Conservation (phyloP, 2,329 filamentous ascomycete species). For the Diaporthe australafricana region DNA sequence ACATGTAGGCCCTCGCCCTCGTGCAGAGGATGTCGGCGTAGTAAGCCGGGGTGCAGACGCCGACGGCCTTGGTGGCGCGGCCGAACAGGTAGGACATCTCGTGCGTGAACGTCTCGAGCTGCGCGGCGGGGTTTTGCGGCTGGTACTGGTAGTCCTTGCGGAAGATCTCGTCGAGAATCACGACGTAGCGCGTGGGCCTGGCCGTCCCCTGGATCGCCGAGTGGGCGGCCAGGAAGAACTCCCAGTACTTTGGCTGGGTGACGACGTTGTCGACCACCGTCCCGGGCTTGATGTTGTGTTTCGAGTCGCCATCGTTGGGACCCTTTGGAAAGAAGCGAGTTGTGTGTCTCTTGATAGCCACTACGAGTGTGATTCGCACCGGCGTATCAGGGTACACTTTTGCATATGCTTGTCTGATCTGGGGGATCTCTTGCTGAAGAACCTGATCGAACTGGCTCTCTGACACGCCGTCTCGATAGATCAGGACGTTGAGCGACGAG, state of each 20-base stretch:
- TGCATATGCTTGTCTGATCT: constrained; percentile 73
- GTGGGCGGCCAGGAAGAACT: constrained; percentile 89
- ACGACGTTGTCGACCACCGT: constrained; percentile 89
- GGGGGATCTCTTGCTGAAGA: constrained; percentile 74
- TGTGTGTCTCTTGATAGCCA: constrained; percentile 91
- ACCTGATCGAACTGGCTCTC: constrained; percentile 84
- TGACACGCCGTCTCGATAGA: constrained; percentile 91
- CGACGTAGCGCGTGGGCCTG: constrained; percentile 86
- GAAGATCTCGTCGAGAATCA: constrained; percentile 78
- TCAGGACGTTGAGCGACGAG: constrained; percentile 79
- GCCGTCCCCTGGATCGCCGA: constrained; percentile 85
- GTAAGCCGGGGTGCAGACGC: constrained; percentile 88
- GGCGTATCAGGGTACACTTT: constrained; percentile 42
- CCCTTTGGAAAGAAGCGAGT: constrained; percentile 77
- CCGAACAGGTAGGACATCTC: constrained; percentile 87
- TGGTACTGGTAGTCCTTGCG: constrained; percentile 49
- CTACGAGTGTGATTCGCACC: constrained; percentile 77
- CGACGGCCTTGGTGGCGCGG: constrained; percentile 88
- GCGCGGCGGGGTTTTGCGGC: constrained; percentile 62
- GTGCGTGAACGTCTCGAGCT: constrained; percentile 79
- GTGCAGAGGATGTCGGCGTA: constrained; percentile 90
- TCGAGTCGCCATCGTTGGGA: constrained; percentile 41
- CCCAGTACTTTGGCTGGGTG: constrained; percentile 80
- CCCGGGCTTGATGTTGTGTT: constrained; percentile 76
- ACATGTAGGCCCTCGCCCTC: constrained; percentile 78